Conservation (phyloP, 306 rosid genomes). For the Ziziphus jujuba region DNA sequence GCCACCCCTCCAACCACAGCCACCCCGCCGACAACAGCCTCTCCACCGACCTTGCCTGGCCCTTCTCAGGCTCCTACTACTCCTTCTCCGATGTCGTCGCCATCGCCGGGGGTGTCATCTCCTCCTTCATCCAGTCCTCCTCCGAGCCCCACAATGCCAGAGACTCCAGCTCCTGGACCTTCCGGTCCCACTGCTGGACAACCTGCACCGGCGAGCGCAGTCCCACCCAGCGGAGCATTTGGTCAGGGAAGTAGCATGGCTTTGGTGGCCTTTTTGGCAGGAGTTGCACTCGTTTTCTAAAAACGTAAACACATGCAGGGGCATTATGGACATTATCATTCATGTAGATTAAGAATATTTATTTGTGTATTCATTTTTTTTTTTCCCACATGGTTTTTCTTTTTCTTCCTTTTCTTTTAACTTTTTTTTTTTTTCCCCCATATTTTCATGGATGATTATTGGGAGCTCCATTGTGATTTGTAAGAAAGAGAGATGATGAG, state of each 20-base stretch:
- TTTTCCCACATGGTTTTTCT: not conserved
- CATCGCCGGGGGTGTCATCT: no score
- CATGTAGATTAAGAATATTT: constrained; percentile 26
- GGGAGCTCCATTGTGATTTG: constrained; percentile 36
- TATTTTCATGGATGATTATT: constrained; percentile 31
- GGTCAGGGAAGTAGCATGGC: constrained; percentile 34
- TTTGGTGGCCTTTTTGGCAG: constrained; percentile 37
- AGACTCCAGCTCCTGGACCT: no score
- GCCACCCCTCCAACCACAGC: no score
- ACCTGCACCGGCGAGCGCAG: not conserved
- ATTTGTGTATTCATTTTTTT: constrained; percentile 21
- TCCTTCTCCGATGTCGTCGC: no score
- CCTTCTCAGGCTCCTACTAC: no score
- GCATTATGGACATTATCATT: not conserved
- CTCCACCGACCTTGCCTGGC: constrained; percentile 5
- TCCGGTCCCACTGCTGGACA: constrained; percentile 16
- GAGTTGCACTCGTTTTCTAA: constrained; percentile 34
- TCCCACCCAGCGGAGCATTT: constrained; percentile 12
- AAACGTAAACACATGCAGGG: not conserved
- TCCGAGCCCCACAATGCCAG: no score
- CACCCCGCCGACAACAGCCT: not conserved
- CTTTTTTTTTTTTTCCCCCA: not conserved
- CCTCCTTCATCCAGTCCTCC: no score
- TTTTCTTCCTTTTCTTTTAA: not conserved
- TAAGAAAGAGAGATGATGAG: no score